Evolutionary conservation across 1,139 yeast species (phyloP), one percentile per base, ranked within the genome.

Genomic region (Debaryomycetaceae sp.): DNA sequence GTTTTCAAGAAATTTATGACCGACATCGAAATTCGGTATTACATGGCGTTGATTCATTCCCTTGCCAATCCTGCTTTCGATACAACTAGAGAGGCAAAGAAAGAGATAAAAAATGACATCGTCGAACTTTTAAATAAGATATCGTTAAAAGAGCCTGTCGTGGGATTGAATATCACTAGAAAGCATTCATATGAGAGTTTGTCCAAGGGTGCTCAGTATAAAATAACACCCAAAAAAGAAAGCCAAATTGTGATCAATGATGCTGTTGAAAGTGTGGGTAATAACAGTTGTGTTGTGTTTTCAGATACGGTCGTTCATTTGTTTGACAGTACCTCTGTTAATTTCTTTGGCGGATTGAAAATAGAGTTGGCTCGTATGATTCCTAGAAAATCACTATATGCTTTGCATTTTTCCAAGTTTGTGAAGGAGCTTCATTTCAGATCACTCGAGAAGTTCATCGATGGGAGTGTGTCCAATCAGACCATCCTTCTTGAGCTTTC

Each of bases 341-440:
- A 47, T 17, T 62, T 77, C 42, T 60, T 78, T 33, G 43, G 58
- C 0, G 50, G 61, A 1, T 49, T 68, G 9, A 55, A 51, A 4
- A 48, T 65, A 3, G 52, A 58, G 1, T 37, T 54, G 3, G 63
- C 71, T 6, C 59, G 63, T 0, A 78, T 87, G 62, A 34, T 36
- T n/a, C 85, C 91, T 0, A 73, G 84, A 47, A 88, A 84, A 55
- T 79, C 86, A 39, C 64, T 91, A 6, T 73, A 77, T 50, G 96
- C 95, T 0, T 61, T 89, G 42, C 81, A 80, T 43, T 82, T 80
- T 37, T 70, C 83, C 2, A 70, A 70, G 24, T 82, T 87, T 57
- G 94, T 86, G 3, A 73, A 76, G 17, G 96, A 88, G 53, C 53
- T 88, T 17, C 67, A 78, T 37, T 79, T 87, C 46, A 74, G 92